phyloP scores from a whole-genome alignment of 345 rosid genomes.

The Physaria fendleri region DNA sequence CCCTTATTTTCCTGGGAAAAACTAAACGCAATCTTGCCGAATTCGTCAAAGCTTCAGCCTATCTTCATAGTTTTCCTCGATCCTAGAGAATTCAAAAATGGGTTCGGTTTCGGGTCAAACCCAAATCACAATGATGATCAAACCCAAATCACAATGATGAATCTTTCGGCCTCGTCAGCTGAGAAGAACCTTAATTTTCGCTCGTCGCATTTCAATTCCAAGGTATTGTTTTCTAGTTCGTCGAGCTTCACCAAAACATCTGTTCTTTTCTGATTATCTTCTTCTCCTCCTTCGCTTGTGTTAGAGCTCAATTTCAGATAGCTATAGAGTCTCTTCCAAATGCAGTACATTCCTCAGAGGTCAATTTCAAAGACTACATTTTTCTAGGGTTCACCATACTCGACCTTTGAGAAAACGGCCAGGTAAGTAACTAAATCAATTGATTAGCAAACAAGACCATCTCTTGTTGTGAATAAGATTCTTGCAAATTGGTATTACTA shows the following conservation, averaged over 20 bases:
- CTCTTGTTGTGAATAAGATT: neutral
- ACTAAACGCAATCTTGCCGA: neutral
- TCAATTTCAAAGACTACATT: slow-evolving; percentile 30
- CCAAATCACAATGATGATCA: slow-evolving; percentile 29
- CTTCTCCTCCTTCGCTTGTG: neutral
- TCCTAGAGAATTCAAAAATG: slow-evolving; percentile 23
- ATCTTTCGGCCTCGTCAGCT: slow-evolving; percentile 27
- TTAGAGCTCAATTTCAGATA: slow-evolving; percentile 45
- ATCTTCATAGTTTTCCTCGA: neutral
- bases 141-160: slow-evolving; percentile 27
- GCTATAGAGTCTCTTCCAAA: slow-evolving; percentile 38
- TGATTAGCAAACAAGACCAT: neutral
- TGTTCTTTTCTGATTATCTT: neutral
- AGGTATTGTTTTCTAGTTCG: slow-evolving; percentile 1
- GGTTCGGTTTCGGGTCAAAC: slow-evolving; percentile 33
- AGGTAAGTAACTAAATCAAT: no score
- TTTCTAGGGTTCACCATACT: slow-evolving; percentile 19
- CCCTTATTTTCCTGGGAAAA: neutral
- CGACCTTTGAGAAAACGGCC: slow-evolving; percentile 24
- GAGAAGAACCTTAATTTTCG: slow-evolving; percentile 21
- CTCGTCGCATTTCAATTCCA: slow-evolving; percentile 36
- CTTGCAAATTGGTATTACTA: slow-evolving; percentile 14
- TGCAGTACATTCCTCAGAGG: slow-evolving; percentile 40
- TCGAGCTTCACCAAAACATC: neutral
- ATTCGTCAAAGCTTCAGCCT: neutral